Base-by-base conservation (phyloP, 1,139 yeast genomes). In the Hyphopichia khmerensis region DNA sequence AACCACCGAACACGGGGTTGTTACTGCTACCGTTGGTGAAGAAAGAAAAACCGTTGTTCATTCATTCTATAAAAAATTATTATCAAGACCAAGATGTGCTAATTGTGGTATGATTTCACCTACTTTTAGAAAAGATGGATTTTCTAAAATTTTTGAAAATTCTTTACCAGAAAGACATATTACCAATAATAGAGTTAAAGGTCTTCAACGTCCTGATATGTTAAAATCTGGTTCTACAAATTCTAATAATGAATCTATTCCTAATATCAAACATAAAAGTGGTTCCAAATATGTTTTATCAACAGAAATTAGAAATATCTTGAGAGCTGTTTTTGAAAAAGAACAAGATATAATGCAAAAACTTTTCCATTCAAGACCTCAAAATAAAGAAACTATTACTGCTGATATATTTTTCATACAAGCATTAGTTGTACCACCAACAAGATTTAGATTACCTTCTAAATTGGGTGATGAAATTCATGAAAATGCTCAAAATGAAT, bases 71-170 rank as follows among this genome's bases (percentile, higher is more conserved):
- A 80, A 78, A 56, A 79, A 79, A 53, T 68, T 90, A 43, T 70
- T 88, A 52, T 67, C 84, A 40, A 82, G 96, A 65, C 84, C 89
- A 44, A 87, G 84, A 64, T 95, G 99, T 79, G 95, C 87, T 59
- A 90, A 90, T 65, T 95, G 99, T 78, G 88, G 90, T 39, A 87
- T 91, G 96, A 87, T 77, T 64, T 89, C 96, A 36, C 98, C 99
- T 43, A 75, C 84, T 35, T 93, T 84, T 74, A 82, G 99, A 71
- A 93, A 91, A 60, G 99, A 95, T 62, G 99, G 99, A 0, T 87
- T 82, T 59, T 80, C 93, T 46, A 95, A 95, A 70, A 82, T 95
- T 49, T 95, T 95, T 55, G 98, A 93, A 68, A 84, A 84, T 50
- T 82, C 95, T 6, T 75, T 95, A 55, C 78, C 78, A 41, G 96